Evolutionary conservation across 345 rosid species (phyloP).

Genomic region (Melaleuca alternifolia): DNA sequence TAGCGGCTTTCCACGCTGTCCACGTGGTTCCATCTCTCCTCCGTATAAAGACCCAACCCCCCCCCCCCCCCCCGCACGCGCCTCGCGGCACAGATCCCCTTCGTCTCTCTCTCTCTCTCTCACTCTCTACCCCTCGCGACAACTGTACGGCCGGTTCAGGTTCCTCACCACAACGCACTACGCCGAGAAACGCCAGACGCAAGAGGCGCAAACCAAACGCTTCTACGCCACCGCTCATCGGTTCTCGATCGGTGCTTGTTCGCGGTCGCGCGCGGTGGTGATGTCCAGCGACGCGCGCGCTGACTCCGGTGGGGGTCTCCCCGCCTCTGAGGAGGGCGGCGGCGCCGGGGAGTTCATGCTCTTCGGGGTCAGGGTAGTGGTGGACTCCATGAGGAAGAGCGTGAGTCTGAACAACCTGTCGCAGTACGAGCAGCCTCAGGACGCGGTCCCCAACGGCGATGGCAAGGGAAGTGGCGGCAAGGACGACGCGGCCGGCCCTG

Average conservation of each 20-base stretch:
- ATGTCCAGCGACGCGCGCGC: not conserved
- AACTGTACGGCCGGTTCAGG: not conserved
- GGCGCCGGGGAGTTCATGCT: slow-evolving; percentile 5
- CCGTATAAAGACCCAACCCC: not conserved
- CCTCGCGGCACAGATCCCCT: not conserved
- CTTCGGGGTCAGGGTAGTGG: slow-evolving; percentile 14
- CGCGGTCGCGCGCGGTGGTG: not conserved
- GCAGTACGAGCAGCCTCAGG: slow-evolving; percentile 8
- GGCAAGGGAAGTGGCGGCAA: not conserved
- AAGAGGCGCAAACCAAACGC: not conserved
- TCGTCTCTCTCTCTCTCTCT: not conserved
- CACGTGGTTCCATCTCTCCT: not conserved
- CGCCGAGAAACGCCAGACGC: not conserved
- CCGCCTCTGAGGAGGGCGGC: not conserved
- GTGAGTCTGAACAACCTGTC: slow-evolving; percentile 12
- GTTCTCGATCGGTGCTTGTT: not conserved
- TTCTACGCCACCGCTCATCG: too few species aligned
- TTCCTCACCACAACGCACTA: not conserved
- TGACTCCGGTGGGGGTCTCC: not conserved
- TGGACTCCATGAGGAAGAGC: slow-evolving; percentile 13
- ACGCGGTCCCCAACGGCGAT: not conserved
- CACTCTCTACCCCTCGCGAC: not conserved
- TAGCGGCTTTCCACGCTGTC: not conserved
- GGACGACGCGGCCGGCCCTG: not conserved
- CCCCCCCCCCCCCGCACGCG: too few species aligned